phyloP scores from a whole-genome alignment of 805 yeast genomes.

The Spathaspora sp. region DNA sequence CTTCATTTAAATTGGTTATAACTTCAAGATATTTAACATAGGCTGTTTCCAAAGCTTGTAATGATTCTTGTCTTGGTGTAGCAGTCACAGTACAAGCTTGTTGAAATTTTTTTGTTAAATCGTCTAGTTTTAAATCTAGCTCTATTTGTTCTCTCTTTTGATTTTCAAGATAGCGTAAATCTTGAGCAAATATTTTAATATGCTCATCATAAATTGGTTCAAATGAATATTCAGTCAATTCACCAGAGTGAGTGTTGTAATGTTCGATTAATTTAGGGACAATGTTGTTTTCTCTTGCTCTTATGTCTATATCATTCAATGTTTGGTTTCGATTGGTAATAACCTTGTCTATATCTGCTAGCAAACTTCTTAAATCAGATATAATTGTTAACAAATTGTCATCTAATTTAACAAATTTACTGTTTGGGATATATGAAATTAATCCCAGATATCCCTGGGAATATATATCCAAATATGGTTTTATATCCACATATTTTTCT shows the following conservation, averaged over 20 bases:
- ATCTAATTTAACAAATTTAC: conserved; percentile 30
- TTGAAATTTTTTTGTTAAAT: conserved; percentile 24
- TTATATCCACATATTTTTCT: conserved; percentile 46
- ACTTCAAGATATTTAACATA: conserved; percentile 54
- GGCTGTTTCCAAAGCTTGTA: conserved; percentile 50
- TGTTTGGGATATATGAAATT: conserved; percentile 35
- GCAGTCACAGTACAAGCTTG: conserved; percentile 18
- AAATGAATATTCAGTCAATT: conserved; percentile 26
- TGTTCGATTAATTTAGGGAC: conserved; percentile 51
- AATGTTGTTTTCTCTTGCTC: conserved; percentile 44
- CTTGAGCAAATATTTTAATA: conserved; percentile 46
- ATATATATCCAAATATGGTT: conserved; percentile 41
- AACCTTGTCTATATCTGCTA: conserved; percentile 26
- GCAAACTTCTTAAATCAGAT: conserved; percentile 31
- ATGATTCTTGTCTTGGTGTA: conserved; percentile 40
- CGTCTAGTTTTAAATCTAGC: conserved; percentile 37
- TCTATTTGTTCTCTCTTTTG: conserved; percentile 27
- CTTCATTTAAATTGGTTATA: conserved; percentile 59
- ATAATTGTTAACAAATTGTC: conserved; percentile 26
- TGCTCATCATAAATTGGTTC: conserved; percentile 38
- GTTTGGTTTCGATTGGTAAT: conserved; percentile 37
- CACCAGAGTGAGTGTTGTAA: conserved; percentile 27
- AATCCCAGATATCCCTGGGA: conserved; percentile 37
- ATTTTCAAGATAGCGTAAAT: conserved; percentile 43
- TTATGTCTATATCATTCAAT: conserved; percentile 39